Evolutionary conservation across 2,329 filamentous ascomycete genomes (phyloP).

Genomic region (Epicoccum sorghinum): DNA sequence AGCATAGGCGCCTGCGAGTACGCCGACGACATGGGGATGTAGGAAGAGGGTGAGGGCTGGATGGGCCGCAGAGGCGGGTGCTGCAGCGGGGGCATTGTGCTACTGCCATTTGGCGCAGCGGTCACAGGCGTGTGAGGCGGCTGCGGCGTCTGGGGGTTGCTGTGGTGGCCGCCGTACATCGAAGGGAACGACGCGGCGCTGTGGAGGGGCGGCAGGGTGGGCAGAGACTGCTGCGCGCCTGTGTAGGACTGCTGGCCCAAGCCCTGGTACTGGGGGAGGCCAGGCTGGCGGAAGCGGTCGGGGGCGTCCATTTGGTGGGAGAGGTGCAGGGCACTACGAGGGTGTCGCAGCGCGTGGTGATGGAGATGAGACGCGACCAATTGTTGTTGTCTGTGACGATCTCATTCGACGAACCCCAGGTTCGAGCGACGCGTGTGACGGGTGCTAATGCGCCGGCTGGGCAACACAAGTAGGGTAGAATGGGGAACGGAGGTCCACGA

Average conservation of each 20-base stretch:
- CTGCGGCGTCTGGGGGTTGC: conserved; percentile 48
- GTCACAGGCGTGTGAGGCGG: conserved; percentile 46
- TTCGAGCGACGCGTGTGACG: conserved; percentile 32
- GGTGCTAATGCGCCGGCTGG: conserved; percentile 32
- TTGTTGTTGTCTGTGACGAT: conserved; percentile 33
- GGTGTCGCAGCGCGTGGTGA: conserved; percentile 15
- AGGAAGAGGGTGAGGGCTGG: conserved; percentile 44
- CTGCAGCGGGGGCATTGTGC: conserved; percentile 44
- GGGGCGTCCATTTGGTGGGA: conserved; percentile 40
- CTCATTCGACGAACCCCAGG: conserved; percentile 41
- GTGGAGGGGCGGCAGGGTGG: conserved; percentile 46
- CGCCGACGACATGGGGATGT: conserved; percentile 41
- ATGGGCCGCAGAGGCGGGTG: conserved; percentile 47
- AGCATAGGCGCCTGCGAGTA: conserved; percentile 45
- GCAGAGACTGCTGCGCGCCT: conserved; percentile 37
- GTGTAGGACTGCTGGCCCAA: conserved; percentile 41
- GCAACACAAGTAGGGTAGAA: conserved; percentile 32
- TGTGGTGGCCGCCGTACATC: conserved; percentile 44
- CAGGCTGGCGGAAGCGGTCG: conserved; percentile 46
- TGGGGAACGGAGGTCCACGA: conserved; percentile 37
- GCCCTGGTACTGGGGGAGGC: conserved; percentile 42
- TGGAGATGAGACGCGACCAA: conserved; percentile 40
- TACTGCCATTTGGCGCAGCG: conserved; percentile 37
- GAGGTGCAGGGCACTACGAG: conserved; percentile 9
- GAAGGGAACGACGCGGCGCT: conserved; percentile 37